These are phyloP conservation scores for Phytophthora agathidicida DNA, from an alignment of 352 stramenopile genomes.

Conservation along the genomic window DNA sequence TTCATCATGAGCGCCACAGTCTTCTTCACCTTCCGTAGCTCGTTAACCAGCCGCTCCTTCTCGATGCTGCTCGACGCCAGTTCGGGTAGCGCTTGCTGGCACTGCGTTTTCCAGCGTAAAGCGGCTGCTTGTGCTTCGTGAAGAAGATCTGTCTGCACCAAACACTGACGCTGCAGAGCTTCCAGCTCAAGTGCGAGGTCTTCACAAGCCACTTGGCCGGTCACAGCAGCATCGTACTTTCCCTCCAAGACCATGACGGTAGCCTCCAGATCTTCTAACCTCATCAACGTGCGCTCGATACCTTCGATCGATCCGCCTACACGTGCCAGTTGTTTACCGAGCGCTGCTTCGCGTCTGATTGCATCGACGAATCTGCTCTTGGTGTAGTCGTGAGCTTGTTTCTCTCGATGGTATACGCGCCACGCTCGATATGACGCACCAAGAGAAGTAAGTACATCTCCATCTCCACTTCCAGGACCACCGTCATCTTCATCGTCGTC, in stretches of 20 bases:
- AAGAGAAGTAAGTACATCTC: slow-evolving; percentile 40
- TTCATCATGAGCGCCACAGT: slow-evolving; percentile 29
- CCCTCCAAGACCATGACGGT: slow-evolving; percentile 4
- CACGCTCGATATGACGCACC: slow-evolving; percentile 33
- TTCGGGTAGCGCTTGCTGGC: slow-evolving; percentile 14
- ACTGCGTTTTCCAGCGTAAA: slow-evolving; percentile 27
- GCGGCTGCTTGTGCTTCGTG: slow-evolving; percentile 16
- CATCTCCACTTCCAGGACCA: slow-evolving; percentile 34
- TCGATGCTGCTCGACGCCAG: slow-evolving; percentile 19
- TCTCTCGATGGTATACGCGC: slow-evolving; percentile 36
- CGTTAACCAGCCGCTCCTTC: slow-evolving; percentile 14
- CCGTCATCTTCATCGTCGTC: slow-evolving; percentile 10
- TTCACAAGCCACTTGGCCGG: slow-evolving; percentile 1
- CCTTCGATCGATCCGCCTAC: slow-evolving; percentile 20
- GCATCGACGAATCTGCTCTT: slow-evolving; percentile 32
- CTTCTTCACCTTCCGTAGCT: slow-evolving; percentile 35
- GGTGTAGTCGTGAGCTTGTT: slow-evolving; percentile 39
- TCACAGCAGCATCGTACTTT: slow-evolving; percentile 2
- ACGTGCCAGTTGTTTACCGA: slow-evolving; percentile 23
- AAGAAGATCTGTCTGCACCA: slow-evolving; percentile 11
- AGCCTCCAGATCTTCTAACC: slow-evolving; percentile 30
- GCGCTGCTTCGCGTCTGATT: slow-evolving; percentile 25
- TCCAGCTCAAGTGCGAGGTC: slow-evolving; percentile 10
- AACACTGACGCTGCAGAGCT: slow-evolving; percentile 1
- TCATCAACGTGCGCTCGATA: slow-evolving; percentile 35